Percentiles rank a stretch among this genome's conserved stretches.
phyloP scores from a whole-genome alignment of 31 red algal genomes.

The Asparagopsis taxiformis region DNA sequence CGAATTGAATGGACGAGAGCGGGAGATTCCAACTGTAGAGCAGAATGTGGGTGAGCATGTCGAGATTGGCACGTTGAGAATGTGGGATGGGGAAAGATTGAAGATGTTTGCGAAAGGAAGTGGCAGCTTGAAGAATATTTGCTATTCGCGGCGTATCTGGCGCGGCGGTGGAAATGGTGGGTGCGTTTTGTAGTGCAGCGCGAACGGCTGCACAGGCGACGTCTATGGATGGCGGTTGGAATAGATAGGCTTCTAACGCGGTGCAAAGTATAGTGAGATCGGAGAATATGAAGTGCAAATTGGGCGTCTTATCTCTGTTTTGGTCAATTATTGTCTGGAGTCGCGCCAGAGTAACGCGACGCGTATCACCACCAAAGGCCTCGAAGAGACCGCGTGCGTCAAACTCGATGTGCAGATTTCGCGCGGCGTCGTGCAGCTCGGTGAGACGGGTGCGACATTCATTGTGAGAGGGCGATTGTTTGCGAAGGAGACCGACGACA shows the following conservation, averaged over 20 bases:
- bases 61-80: background rate
- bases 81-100: background rate
- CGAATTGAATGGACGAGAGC: background rate
- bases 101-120: background rate
- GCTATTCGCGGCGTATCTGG: background rate
- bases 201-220: background rate
- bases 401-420: slow-evolving; percentile 14
- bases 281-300: background rate
- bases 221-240: background rate
- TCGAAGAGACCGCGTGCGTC: slow-evolving; percentile 16
- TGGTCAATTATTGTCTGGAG: background rate
- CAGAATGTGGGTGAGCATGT: background rate
- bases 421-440: slow-evolving; percentile 24
- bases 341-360: background rate
- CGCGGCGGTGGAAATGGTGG: background rate
- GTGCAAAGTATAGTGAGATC: background rate
- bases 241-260: background rate
- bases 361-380: slow-evolving; percentile 3
- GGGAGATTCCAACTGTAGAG: background rate
- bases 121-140: background rate
- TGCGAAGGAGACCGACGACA: slow-evolving; percentile 19
- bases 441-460: slow-evolving; percentile 17
- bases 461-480: background rate
- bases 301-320: background rate
- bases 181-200: background rate